Conservation (phyloP, 331 rosid genomes). For the Arachis monticola region DNA sequence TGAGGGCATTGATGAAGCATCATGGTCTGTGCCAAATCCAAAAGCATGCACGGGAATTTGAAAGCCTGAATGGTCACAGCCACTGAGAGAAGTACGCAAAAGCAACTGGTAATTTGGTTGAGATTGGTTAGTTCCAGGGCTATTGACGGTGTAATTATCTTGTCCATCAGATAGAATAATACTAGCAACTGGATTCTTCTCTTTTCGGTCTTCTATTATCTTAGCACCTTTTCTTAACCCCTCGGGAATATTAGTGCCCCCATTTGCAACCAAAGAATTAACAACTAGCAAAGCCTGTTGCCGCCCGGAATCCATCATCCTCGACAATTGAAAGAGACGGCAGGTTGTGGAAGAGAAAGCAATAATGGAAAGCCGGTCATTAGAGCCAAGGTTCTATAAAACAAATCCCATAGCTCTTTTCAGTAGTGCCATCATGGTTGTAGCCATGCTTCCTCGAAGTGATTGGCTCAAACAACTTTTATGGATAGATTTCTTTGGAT, state of each 20-base stretch:
- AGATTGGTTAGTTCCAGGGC: no score
- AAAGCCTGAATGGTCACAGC: no score
- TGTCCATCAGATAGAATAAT: no score
- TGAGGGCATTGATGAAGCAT: no score
- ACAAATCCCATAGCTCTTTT: slow-evolving; percentile 98
- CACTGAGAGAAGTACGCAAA: no score
- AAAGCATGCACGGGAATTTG: no score
- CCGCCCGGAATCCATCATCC: slow-evolving; percentile 75
- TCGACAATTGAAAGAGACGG: slow-evolving; percentile 77
- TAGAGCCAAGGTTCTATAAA: slow-evolving; percentile 86
- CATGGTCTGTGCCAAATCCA: no score
- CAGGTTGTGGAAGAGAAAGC: slow-evolving; percentile 97
- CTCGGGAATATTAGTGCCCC: slow-evolving; percentile 97
- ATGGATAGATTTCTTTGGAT: no score
- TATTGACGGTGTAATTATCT: no score
- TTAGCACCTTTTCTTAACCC: slow-evolving; percentile 94
- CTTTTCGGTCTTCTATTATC: slow-evolving; percentile 58
- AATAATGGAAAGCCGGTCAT: slow-evolving; percentile 86
- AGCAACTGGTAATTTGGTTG: no score
- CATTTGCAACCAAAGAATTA: slow-evolving; percentile 94
- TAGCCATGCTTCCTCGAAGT: slow-evolving; percentile 82
- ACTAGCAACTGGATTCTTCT: no score
- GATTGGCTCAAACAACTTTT: no score
- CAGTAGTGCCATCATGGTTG: slow-evolving; percentile 88
- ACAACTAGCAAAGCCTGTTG: slow-evolving; percentile 54